These are phyloP conservation scores for Kickxella alabastrina DNA, from an alignment of 192 early-diverging fungal genomes.

Conservation along the genomic window DNA sequence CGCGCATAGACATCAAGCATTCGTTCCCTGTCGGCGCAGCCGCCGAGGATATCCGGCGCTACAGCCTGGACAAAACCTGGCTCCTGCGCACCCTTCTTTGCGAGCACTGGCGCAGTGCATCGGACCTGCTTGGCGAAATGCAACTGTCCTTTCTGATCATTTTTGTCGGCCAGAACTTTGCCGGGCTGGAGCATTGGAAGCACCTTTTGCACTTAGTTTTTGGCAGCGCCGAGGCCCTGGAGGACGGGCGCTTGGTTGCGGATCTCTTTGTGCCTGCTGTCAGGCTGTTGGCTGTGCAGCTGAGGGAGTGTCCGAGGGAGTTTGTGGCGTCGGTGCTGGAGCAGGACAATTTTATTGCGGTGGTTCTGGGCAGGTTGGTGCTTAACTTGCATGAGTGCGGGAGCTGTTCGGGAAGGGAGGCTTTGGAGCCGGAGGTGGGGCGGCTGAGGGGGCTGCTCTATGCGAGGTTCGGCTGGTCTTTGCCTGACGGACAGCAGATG, in stretches of 20 bases:
- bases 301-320: slow-evolving; percentile 20
- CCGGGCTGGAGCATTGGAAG: slow-evolving; percentile 89
- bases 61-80: slow-evolving; percentile 89
- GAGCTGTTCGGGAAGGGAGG: slow-evolving; percentile 5
- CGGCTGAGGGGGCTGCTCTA: slow-evolving; percentile 53
- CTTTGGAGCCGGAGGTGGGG: slow-evolving; percentile 43
- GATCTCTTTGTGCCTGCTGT: slow-evolving; percentile 59
- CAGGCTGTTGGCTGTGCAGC: slow-evolving; percentile 21
- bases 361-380: slow-evolving; percentile 38
- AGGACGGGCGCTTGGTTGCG: slow-evolving; percentile 13
- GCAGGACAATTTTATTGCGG: slow-evolving; percentile 29
- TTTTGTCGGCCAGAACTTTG: slow-evolving; percentile 74
- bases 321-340: slow-evolving; percentile 36
- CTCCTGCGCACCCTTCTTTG: slow-evolving; percentile 46
- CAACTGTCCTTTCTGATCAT: slow-evolving; percentile 78
- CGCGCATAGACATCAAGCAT: slow-evolving; percentile 70
- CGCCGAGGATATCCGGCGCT: slow-evolving; percentile 64
- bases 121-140: slow-evolving; percentile 69
- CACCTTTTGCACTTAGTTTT: slow-evolving; percentile 67
- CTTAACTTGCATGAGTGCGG: slow-evolving; percentile 40
- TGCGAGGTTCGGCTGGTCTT: slow-evolving; percentile 61
- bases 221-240: slow-evolving; percentile 59
- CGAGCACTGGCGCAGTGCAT: slow-evolving; percentile 18
- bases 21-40: slow-evolving; percentile 76
- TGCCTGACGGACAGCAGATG: slow-evolving; percentile 56